These are phyloP conservation scores for Loxodes magnus DNA, from an alignment of 73 alveolate species.

Conservation along the genomic window DNA sequence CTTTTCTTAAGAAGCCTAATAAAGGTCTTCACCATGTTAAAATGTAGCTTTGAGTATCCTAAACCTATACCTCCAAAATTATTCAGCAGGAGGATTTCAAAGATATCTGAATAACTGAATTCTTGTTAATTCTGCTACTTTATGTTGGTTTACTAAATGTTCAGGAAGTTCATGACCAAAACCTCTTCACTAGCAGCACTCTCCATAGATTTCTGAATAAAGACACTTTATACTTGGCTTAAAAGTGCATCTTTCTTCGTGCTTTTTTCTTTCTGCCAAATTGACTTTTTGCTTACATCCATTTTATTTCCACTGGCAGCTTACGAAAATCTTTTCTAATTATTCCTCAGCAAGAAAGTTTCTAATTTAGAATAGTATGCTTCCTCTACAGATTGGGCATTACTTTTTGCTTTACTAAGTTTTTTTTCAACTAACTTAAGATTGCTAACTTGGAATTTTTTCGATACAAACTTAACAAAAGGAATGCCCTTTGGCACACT, in stretches of 20 bases:
- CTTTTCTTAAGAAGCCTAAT: not conserved
- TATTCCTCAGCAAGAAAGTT: not conserved
- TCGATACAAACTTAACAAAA: slow-evolving; percentile 2
- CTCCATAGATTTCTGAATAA: not conserved
- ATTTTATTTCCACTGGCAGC: not conserved
- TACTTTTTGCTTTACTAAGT: too few relatives aligned
- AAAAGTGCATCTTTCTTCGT: not conserved
- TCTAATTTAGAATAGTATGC: too few relatives aligned
- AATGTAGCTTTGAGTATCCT: not conserved
- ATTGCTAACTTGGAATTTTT: too few relatives aligned
- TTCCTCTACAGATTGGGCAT: too few relatives aligned
- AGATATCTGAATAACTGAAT: not conserved
- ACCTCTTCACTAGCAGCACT: slow-evolving; percentile 7
- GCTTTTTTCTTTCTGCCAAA: not conserved
- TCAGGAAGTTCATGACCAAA: not conserved
- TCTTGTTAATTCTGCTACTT: not conserved
- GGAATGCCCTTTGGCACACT: slow-evolving; percentile 5
- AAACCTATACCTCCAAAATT: too few relatives aligned
- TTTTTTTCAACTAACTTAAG: too few relatives aligned
- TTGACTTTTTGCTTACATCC: not conserved
- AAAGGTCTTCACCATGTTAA: not conserved
- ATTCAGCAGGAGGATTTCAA: slow-evolving; percentile 13
- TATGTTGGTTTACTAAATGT: not conserved
- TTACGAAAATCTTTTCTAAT: not conserved
- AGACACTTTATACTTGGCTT: not conserved